Conservation (phyloP, 163 green algal species). For the Chlorella variabilis region DNA sequence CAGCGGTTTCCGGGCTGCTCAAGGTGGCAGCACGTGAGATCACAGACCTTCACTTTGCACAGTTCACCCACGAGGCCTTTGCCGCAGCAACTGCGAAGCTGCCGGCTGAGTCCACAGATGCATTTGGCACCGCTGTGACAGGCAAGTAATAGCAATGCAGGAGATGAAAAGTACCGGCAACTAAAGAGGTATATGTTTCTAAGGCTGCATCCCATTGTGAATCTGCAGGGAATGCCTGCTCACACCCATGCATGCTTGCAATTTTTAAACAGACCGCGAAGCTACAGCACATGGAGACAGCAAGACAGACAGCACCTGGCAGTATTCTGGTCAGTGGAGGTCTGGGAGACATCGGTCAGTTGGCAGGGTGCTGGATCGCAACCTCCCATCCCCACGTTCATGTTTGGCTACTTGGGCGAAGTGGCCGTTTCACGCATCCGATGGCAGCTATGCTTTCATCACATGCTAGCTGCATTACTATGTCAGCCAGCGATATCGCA, state of each 20-base stretch:
- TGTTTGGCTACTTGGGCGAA: slow-evolving; percentile 31
- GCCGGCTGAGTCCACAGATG: neutral
- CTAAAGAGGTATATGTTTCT: neutral
- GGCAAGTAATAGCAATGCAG: neutral
- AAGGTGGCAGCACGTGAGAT: slow-evolving; percentile 36
- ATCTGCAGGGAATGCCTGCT: too few species aligned
- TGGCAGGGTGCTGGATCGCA: slow-evolving; percentile 6
- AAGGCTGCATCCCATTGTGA: neutral
- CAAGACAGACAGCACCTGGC: neutral
- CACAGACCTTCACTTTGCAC: slow-evolving; percentile 8
- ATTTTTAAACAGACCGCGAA: too few species aligned
- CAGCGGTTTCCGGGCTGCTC: slow-evolving; percentile 7
- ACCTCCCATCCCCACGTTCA: neutral
- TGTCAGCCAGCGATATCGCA: neutral
- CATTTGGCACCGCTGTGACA: slow-evolving; percentile 8
- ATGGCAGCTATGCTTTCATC: neutral
- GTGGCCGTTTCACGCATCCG: neutral
- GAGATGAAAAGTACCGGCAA: neutral
- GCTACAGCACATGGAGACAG: neutral
- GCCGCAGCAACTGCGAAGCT: neutral
- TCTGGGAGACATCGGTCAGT: slow-evolving; percentile 8
- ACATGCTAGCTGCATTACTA: neutral
- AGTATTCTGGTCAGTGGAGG: slow-evolving; percentile 31
- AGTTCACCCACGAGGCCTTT: neutral
- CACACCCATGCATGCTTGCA: neutral